Percentiles rank a stretch among this genome's conserved stretches.
These are phyloP conservation scores for Withania somnifera DNA, from an alignment of 305 asterid species.

Conservation along the genomic window DNA sequence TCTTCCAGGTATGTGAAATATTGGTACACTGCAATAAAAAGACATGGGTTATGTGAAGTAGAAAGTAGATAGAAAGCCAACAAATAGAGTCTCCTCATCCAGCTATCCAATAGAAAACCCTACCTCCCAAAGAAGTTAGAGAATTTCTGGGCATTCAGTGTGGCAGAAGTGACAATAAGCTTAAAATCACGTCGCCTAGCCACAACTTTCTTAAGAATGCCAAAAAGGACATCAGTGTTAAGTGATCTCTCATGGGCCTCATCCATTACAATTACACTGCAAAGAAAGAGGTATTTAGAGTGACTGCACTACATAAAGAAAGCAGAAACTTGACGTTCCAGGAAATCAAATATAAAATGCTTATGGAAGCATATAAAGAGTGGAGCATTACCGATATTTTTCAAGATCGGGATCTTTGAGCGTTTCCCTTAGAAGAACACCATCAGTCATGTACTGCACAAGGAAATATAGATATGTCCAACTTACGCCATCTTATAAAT, in stretches of 20 bases:
- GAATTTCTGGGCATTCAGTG: slow-evolving; percentile 88
- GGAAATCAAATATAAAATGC: background rate
- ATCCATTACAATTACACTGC: slow-evolving; percentile 86
- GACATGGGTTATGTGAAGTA: background rate
- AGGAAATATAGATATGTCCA: background rate
- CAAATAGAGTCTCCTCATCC: background rate
- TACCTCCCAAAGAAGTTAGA: slow-evolving; percentile 95
- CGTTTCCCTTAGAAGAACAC: slow-evolving; percentile 96
- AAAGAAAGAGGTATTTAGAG: slow-evolving; percentile 7
- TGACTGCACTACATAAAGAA: background rate
- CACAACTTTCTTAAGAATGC: slow-evolving; percentile 93
- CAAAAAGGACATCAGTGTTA: slow-evolving; percentile 88
- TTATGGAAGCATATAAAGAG: background rate
- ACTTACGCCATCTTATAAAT: background rate
- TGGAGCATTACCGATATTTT: slow-evolving; percentile 65
- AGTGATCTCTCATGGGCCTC: slow-evolving; percentile 98
- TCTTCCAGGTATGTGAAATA: slow-evolving; percentile 91
- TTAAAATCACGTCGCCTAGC: slow-evolving; percentile 93
- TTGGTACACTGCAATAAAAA: slow-evolving; percentile 60
- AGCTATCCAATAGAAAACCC: slow-evolving; percentile 6
- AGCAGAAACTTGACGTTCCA: background rate
- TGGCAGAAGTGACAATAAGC: slow-evolving; percentile 97
- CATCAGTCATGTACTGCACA: slow-evolving; percentile 97
- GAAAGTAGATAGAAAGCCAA: background rate
- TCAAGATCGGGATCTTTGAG: slow-evolving; percentile 91